phyloP scores from a whole-genome alignment of 768 basidiomycete genomes.

The Clavaria fumosa region DNA sequence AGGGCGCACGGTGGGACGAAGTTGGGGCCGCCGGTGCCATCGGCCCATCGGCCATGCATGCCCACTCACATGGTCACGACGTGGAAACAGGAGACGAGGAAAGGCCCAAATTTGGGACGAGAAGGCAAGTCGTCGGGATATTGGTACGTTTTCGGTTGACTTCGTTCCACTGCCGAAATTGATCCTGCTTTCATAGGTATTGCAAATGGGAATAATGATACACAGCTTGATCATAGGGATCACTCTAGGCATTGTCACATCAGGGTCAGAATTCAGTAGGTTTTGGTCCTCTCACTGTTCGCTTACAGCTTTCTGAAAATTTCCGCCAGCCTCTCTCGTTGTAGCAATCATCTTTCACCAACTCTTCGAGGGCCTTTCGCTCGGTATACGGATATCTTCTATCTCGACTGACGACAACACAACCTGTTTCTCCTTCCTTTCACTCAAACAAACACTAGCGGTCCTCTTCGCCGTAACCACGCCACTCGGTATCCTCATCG shows the following conservation, averaged over 20 bases:
- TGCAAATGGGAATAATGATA: slow-evolving; percentile 79
- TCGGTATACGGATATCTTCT: slow-evolving; percentile 65
- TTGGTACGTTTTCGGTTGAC: slow-evolving; percentile 29
- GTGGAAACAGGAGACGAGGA: slow-evolving; percentile 8
- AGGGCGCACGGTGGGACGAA: no score
- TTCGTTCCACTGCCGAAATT: neutral
- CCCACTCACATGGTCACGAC: no score
- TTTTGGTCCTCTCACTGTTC: slow-evolving; percentile 7
- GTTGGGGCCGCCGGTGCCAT: no score
- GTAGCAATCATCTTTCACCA: slow-evolving; percentile 73
- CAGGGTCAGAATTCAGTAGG: slow-evolving; percentile 57
- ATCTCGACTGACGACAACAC: no score
- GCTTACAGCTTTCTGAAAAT: slow-evolving; percentile 1
- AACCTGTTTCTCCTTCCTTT: no score
- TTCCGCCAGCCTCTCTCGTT: slow-evolving; percentile 43
- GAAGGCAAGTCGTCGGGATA: slow-evolving; percentile 59
- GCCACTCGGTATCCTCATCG: slow-evolving; percentile 49
- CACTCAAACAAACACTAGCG: no score
- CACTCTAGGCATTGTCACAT: slow-evolving; percentile 48
- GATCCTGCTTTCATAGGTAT: slow-evolving; percentile 28
- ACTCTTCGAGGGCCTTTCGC: slow-evolving; percentile 69
- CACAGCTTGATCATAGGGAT: slow-evolving; percentile 71
- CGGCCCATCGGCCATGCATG: no score
- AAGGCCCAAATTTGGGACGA: slow-evolving; percentile 27
- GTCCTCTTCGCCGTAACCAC: slow-evolving; percentile 61